Percentiles rank a stretch among this genome's conserved stretches.
Evolutionary conservation across 2,329 filamentous ascomycete species (phyloP).

Genomic region (Colletotrichum sp.): DNA sequence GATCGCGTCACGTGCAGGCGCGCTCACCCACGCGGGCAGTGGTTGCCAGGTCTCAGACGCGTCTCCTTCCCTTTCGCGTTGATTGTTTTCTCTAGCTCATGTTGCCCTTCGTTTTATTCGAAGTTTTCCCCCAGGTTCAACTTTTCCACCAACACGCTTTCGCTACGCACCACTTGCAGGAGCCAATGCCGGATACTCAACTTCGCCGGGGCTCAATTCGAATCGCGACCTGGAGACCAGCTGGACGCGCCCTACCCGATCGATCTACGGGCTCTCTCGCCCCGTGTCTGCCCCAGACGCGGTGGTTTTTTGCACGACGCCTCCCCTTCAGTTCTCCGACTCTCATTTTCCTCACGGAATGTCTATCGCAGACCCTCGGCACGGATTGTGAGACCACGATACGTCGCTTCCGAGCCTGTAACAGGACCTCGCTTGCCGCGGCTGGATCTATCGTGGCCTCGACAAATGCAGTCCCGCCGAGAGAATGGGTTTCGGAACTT

Average conservation of each 20-base stretch:
- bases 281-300: constrained; percentile 6
- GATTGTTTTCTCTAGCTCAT: background rate
- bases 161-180: background rate
- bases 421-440: constrained; percentile 57
- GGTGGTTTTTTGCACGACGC: constrained; percentile 66
- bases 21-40: background rate
- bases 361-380: constrained; percentile 53
- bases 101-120: background rate
- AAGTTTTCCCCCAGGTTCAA: background rate
- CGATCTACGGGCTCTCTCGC: constrained; percentile 51
- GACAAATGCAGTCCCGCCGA: constrained; percentile 39
- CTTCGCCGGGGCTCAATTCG: constrained; percentile 23
- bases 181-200: background rate
- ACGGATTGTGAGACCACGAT: constrained; percentile 44
- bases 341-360: constrained; percentile 74
- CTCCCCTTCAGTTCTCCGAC: constrained; percentile 82
- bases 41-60: background rate
- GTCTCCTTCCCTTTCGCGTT: background rate
- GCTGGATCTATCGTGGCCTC: constrained; percentile 43
- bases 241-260: constrained; percentile 22
- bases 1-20: constrained; percentile 31
- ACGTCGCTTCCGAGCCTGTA: constrained; percentile 69
- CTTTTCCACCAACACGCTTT: background rate
- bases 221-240: constrained; percentile 33
- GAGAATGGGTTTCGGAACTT: constrained; percentile 84